These are phyloP conservation scores for Boletus coccyginus DNA, from an alignment of 768 basidiomycete species.

Conservation along the genomic window DNA sequence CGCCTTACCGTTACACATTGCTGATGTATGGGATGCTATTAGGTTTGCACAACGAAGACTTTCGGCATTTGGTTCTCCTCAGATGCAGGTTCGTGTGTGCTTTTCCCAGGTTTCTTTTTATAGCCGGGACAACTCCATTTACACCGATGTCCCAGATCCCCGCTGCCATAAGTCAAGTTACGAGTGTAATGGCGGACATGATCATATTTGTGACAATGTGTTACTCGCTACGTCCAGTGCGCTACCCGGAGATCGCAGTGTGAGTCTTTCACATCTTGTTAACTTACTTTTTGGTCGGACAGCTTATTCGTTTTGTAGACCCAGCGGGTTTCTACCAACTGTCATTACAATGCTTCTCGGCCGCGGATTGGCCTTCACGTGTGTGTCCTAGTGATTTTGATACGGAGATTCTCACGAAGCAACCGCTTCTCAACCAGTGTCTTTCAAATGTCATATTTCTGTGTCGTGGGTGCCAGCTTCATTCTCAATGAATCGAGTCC, in stretches of 20 bases:
- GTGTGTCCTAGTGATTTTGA: constrained; percentile 3
- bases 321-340: constrained; percentile 1
- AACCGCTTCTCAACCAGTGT: constrained; percentile 5
- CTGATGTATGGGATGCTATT: constrained; percentile 6
- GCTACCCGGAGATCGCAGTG: constrained; percentile 15
- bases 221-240: constrained; percentile 17
- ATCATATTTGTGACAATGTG: constrained; percentile 17
- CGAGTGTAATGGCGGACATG: constrained; percentile 9
- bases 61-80: constrained; percentile 15
- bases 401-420: neutral
- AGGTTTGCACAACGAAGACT: constrained; percentile 23
- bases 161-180: constrained; percentile 7
- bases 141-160: constrained; percentile 5
- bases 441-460: constrained; percentile 17
- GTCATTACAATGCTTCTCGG: constrained; percentile 2
- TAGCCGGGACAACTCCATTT: neutral
- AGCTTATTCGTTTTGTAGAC: constrained; percentile 9
- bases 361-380: constrained; percentile 27
- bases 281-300: neutral
- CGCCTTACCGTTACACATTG: neutral
- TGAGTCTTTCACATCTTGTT: constrained; percentile 8
- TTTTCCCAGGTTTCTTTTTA: neutral
- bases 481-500: neutral
- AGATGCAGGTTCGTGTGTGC: constrained; percentile 19
- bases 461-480: constrained; percentile 16